These are phyloP conservation scores for Papilionanthe hybrid DNA, from an alignment of 116 monocot species.

Conservation along the genomic window DNA sequence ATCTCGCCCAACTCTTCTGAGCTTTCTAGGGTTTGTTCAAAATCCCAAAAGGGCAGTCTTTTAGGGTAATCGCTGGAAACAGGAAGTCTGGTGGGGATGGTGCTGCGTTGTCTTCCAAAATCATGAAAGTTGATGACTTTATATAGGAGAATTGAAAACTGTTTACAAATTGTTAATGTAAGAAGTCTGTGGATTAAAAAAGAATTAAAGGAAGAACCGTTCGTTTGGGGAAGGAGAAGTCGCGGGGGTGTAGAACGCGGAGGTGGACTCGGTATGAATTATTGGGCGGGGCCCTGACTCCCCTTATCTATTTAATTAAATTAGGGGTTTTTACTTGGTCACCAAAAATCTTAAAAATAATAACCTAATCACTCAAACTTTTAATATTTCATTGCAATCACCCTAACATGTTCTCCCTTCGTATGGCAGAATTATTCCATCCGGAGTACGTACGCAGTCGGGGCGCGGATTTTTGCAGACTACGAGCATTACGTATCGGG, in stretches of 20 bases:
- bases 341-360: no score
- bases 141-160: neutral
- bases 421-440: no score
- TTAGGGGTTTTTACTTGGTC: no score
- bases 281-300: neutral
- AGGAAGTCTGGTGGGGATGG: neutral
- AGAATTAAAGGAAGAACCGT: neutral
- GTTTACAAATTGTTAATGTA: neutral
- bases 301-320: no score
- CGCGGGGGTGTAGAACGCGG: neutral
- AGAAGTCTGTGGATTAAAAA: neutral
- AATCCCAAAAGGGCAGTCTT: neutral
- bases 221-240: neutral
- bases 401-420: no score
- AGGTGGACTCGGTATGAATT: neutral
- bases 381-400: no score
- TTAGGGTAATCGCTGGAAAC: neutral
- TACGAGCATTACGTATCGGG: no score
- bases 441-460: no score
- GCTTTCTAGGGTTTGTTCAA: neutral
- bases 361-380: no score
- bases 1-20: neutral
- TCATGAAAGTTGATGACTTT: neutral
- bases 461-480: no score
- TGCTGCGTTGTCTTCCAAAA: neutral